A percentile compares a stretch with the other conserved stretches of the same genome.
These are phyloP conservation scores for Nothophaeocryptopus gaeumannii DNA, from an alignment of 2,329 filamentous ascomycete species.

Conservation along the genomic window DNA sequence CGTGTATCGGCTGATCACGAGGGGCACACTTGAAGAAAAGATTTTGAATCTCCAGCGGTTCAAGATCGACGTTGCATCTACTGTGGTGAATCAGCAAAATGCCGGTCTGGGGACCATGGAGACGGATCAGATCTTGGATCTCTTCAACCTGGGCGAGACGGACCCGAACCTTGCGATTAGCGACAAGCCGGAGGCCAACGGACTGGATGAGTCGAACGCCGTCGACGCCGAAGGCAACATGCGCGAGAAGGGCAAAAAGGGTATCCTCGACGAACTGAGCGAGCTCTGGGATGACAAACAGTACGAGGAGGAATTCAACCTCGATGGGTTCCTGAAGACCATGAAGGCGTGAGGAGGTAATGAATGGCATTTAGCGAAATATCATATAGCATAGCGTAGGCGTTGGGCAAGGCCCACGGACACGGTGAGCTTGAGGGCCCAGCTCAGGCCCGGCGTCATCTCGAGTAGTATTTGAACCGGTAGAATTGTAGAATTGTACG, in stretches of 20 bases:
- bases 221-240: conserved; percentile 80
- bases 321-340: conserved; percentile 90
- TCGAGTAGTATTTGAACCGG: too few species aligned
- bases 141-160: conserved; percentile 87
- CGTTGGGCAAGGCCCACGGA: too few species aligned
- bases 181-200: conserved; percentile 42
- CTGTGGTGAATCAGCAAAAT: conserved; percentile 98
- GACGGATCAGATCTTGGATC: conserved; percentile 93
- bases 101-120: conserved; percentile 94
- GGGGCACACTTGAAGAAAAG: conserved; percentile 96
- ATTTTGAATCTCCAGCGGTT: conserved; percentile 94
- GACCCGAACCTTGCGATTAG: conserved; percentile 38
- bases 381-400: not conserved
- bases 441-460: too few species aligned
- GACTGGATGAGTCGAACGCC: conserved; percentile 75
- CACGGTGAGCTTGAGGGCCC: too few species aligned
- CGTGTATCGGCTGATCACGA: conserved; percentile 92
- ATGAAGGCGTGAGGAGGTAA: conserved; percentile 61
- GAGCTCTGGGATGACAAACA: conserved; percentile 97
- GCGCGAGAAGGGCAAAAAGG: conserved; percentile 91
- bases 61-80: conserved; percentile 98
- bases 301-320: conserved; percentile 96
- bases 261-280: conserved; percentile 89
- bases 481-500: too few species aligned
- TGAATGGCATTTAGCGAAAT: not conserved